phyloP scores from a whole-genome alignment of 306 rosid genomes.

The Carpinus fangiana region DNA sequence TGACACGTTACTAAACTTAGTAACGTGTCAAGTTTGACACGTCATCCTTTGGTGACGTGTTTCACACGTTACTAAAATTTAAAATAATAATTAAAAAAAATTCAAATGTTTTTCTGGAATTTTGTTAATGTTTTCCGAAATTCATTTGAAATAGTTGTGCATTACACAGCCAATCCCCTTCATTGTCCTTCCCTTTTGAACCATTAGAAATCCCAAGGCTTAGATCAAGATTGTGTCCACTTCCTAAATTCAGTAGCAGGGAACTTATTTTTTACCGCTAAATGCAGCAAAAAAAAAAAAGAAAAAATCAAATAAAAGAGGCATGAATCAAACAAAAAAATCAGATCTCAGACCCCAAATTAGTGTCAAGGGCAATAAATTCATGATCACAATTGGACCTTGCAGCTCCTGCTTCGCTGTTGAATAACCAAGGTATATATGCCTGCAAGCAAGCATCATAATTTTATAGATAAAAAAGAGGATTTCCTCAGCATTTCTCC shows the following conservation, averaged over 20 bases:
- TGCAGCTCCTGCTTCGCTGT: constrained; percentile 90
- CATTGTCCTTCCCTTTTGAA: constrained; percentile 20
- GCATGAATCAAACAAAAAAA: neutral
- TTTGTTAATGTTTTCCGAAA: no score
- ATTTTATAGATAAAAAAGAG: neutral
- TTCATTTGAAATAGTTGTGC: no score
- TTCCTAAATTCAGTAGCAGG: constrained; percentile 27
- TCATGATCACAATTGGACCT: constrained; percentile 49
- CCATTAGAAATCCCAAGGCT: constrained; percentile 47
- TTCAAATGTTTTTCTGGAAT: no score
- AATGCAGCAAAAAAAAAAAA: neutral
- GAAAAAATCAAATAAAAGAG: neutral
- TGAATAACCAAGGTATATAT: constrained; percentile 89
- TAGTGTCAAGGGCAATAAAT: constrained; percentile 15
- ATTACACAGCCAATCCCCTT: neutral
- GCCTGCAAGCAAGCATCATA: constrained; percentile 57
- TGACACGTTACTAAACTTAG: no score
- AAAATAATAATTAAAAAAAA: no score
- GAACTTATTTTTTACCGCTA: neutral
- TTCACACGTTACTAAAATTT: no score
- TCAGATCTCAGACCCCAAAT: constrained; percentile 14
- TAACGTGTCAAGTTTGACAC: no score
- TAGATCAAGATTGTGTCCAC: constrained; percentile 53
- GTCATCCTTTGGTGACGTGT: no score
- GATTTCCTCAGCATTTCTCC: constrained; percentile 25